A percentile compares a stretch with the other conserved stretches of the same genome.
Conservation (phyloP, 768 basidiomycete genomes). For the Exsudoporus frostii region DNA sequence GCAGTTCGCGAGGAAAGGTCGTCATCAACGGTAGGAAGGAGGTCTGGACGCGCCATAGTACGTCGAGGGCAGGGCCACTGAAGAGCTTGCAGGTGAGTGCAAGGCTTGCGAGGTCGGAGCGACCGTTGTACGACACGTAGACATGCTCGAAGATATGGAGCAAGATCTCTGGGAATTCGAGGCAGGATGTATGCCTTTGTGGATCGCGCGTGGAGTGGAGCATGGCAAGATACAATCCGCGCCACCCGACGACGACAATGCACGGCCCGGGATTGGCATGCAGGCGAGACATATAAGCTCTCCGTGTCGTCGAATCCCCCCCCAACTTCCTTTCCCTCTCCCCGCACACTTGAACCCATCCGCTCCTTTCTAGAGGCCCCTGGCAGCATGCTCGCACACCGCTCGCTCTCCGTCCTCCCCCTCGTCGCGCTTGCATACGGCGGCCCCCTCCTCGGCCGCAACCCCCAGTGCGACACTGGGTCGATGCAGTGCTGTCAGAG, state of each 20-base stretch:
- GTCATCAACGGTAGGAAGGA: slow-evolving; percentile 16
- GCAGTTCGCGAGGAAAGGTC: slow-evolving; percentile 17
- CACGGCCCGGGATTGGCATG: no score
- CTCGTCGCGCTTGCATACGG: slow-evolving; percentile 17
- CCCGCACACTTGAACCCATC: slow-evolving; percentile 14
- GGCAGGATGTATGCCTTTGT: background rate
- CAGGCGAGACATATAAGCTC: slow-evolving; percentile 20
- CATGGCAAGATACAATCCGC: no score
- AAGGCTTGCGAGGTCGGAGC: slow-evolving; percentile 11
- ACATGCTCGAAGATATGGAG: slow-evolving; percentile 16
- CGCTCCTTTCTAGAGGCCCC: slow-evolving; percentile 21
- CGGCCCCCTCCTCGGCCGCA: slow-evolving; percentile 23
- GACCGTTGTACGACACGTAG: slow-evolving; percentile 4
- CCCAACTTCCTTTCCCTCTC: slow-evolving; percentile 5
- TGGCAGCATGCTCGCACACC: slow-evolving; percentile 13
- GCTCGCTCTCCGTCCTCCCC: slow-evolving; percentile 12
- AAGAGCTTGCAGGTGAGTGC: slow-evolving; percentile 18
- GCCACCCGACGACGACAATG: no score
- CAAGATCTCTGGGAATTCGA: slow-evolving; percentile 19
- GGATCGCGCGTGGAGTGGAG: no score
- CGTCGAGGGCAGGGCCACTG: slow-evolving; percentile 18
- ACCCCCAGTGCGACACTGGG: slow-evolving; percentile 24
- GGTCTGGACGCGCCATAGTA: slow-evolving; percentile 21
- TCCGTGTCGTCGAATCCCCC: background rate
- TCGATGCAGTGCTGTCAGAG: slow-evolving; percentile 21